phyloP scores from a whole-genome alignment of 768 basidiomycete species.

The Naganishia antarctica region DNA sequence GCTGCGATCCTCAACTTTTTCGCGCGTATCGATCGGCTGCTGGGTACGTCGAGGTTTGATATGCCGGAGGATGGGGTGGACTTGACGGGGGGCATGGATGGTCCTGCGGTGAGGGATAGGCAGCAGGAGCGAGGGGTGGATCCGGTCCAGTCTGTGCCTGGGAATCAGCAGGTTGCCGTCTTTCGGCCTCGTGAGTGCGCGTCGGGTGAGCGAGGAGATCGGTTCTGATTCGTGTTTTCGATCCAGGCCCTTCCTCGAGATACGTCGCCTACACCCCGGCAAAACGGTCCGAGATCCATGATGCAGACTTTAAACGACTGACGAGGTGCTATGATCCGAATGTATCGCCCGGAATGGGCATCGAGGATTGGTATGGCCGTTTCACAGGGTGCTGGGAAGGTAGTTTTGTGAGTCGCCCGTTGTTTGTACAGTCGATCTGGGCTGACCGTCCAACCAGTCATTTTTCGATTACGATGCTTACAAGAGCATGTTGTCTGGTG shows the following conservation, averaged over 20 bases:
- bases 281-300: conserved; percentile 41
- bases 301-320: conserved; percentile 47
- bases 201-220: not conserved
- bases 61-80: conserved; percentile 34
- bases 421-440: too few relatives aligned
- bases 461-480: conserved; percentile 78
- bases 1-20: conserved; percentile 51
- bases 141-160: conserved; percentile 1
- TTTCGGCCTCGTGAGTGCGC: conserved; percentile 23
- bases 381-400: conserved; percentile 47
- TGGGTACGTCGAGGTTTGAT: conserved; percentile 1
- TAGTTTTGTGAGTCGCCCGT: conserved; percentile 37
- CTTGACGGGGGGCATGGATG: conserved; percentile 23
- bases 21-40: conserved; percentile 20
- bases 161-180: not conserved
- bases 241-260: conserved; percentile 8
- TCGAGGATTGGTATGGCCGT: conserved; percentile 37
- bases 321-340: conserved; percentile 46
- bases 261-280: conserved; percentile 26
- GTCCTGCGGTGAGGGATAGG: conserved; percentile 2
- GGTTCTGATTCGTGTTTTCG: conserved; percentile 20
- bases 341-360: conserved; percentile 38
- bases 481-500: conserved; percentile 52
- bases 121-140: conserved; percentile 9
- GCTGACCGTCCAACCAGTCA: conserved; percentile 26